A percentile compares a stretch with the other conserved stretches of the same genome.
These are phyloP conservation scores for Polygonum maritimum DNA, from an alignment of 148 eudicot species.

Conservation along the genomic window DNA sequence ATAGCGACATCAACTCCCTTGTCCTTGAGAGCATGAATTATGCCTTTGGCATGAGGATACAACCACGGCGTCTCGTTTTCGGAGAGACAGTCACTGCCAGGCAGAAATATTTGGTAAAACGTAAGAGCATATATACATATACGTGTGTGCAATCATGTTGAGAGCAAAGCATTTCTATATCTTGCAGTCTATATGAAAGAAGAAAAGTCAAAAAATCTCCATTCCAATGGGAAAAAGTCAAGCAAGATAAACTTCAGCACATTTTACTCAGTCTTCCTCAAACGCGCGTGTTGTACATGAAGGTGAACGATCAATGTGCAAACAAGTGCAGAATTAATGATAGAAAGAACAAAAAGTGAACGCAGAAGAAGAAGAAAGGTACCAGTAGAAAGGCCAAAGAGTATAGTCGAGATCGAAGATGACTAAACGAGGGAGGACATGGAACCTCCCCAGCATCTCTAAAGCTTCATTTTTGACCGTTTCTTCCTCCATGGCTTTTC, in stretches of 20 bases:
- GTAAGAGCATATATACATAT: neutral
- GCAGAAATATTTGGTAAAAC: neutral
- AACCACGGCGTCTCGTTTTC: slow-evolving; percentile 75
- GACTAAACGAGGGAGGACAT: slow-evolving; percentile 52
- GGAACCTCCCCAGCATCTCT: slow-evolving; percentile 38
- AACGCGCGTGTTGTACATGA: neutral
- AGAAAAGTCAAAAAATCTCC: neutral
- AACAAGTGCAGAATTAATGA: neutral
- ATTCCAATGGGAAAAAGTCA: neutral
- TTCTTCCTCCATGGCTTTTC: slow-evolving; percentile 40
- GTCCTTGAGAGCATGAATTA: slow-evolving; percentile 77
- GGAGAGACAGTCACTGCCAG: slow-evolving; percentile 81
- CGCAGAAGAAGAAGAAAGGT: neutral
- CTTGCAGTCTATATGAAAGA: neutral
- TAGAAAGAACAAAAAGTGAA: neutral
- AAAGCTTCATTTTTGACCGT: slow-evolving; percentile 48
- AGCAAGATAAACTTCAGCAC: neutral
- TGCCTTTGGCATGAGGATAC: slow-evolving; percentile 91
- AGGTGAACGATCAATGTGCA: neutral
- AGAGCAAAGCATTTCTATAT: neutral
- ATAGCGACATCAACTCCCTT: slow-evolving; percentile 77
- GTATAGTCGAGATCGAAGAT: slow-evolving; percentile 78
- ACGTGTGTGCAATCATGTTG: too few relatives aligned
- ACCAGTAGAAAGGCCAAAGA: slow-evolving; percentile 78
- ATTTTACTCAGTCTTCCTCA: neutral